Percentiles rank a stretch among this genome's conserved stretches.
Evolutionary conservation across 129 eudicot genomes (phyloP).

Genomic region (Pulicaria dysenterica): DNA sequence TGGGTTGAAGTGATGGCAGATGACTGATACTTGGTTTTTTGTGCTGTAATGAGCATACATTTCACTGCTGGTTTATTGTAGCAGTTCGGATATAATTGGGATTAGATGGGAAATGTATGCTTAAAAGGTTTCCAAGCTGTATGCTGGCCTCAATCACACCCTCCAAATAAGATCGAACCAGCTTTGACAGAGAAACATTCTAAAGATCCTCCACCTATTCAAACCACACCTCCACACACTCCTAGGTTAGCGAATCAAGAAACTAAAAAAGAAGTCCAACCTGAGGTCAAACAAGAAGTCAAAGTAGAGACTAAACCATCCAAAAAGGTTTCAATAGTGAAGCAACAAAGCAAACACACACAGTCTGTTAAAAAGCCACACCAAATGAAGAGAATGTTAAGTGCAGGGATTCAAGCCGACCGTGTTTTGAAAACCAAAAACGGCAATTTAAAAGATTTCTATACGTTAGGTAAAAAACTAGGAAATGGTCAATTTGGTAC

Average conservation of each 20-base stretch:
- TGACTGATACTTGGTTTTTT: background rate
- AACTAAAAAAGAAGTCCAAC: slow-evolving; percentile 20
- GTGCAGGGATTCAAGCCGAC: slow-evolving; percentile 67
- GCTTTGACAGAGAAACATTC: slow-evolving; percentile 11
- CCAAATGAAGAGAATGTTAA: slow-evolving; percentile 51
- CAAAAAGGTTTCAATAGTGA: slow-evolving; percentile 40
- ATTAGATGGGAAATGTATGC: slow-evolving; percentile 61
- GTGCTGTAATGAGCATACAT: background rate
- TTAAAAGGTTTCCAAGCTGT: slow-evolving; percentile 36
- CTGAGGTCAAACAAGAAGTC: slow-evolving; percentile 12
- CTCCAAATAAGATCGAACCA: slow-evolving; percentile 28
- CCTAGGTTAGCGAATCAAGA: slow-evolving; percentile 34
- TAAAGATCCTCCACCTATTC: slow-evolving; percentile 34
- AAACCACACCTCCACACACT: slow-evolving; percentile 53
- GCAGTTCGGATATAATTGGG: background rate
- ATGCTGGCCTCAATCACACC: slow-evolving; percentile 39
- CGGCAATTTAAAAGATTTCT: slow-evolving; percentile 70
- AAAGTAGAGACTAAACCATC: slow-evolving; percentile 27
- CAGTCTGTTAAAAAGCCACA: slow-evolving; percentile 41
- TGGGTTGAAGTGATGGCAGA: background rate
- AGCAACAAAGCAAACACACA: slow-evolving; percentile 42
- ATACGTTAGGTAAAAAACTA: slow-evolving; percentile 59
- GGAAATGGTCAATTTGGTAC: slow-evolving; percentile 90
- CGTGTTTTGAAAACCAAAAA: slow-evolving; percentile 56
- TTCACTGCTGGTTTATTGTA: background rate